Base-by-base conservation (phyloP, 768 basidiomycete genomes). In the Naganishia kalamii region DNA sequence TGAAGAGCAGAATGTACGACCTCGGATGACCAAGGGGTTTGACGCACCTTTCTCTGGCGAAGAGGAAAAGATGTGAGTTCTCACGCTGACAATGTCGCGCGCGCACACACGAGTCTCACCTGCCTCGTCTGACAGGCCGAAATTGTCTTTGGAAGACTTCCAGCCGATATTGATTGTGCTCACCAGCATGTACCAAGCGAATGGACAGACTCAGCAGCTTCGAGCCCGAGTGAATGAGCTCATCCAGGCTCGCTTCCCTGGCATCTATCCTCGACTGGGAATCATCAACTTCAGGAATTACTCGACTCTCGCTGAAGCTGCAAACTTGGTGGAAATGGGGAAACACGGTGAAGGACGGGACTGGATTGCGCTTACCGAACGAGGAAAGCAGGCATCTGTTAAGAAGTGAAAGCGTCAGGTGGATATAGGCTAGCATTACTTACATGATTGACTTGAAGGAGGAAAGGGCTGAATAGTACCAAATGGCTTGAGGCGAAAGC, bases 331-430 rank as follows among this genome's bases (percentile, higher is more conserved):
- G 3, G 54, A 57, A n/a, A 57, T 57, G 54, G 54, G 54, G 12
- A 21, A 35, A 21, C 2, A 23, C 21, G 54, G 54, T 2, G 54
- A 57, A 27, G 54, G 54, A 21, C 32, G 54, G 23, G 54, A 57
- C 17, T 57, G 54, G 54, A 57, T 57, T 27, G 37, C 54, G 37
- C 54, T 57, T 41, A 57, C 54, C 21, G 54, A 57, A 3, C n/a
- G 27, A 40, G 54, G 54, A 17, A 57, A 57, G 25, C n/a, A 40
- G 23, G 11, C 23, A 10, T 57, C 40, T 10, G 40, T 35, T 19
- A 41, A 57, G 15, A 57, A 41, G 19, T 25, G 33, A 30, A 35
- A 23, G 23, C 13, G 3, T 49, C 6, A 13, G 29, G 15, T 25
- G 13, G 29, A 51, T 51, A 40, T 17, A 40, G 37, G 37, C 37